Evolutionary conservation across 805 yeast genomes (phyloP), one percentile per base, ranked within the genome.

Genomic region (Hemisphaericaspora nanyangensis): DNA sequence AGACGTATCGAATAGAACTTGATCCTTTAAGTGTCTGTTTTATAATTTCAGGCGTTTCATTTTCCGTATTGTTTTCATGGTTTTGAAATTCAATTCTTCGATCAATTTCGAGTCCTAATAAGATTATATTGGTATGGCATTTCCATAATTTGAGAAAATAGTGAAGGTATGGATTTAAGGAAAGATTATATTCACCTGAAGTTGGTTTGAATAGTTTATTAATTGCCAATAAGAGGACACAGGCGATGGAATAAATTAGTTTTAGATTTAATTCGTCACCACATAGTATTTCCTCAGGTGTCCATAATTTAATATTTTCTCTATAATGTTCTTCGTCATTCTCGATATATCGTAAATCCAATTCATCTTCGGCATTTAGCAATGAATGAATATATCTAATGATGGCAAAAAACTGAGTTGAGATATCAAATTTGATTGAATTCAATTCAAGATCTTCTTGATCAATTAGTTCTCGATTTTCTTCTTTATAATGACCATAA

Each of bases 81-180:
- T 55, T 54, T 36, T 56, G 54, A 37, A 52, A 49, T 36, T 65
- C 71, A 18, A 63, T 45, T 31, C 63, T 52, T 31, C 71, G 52
- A 48, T 68, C 74, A 37, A 65, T 61, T 48, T 80, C 85, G 6
- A 84, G 58, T 0, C 87, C 86, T 6, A 79, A 57, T 7, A 76
- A 56, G 1, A 84, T 69, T 2, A 80, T 68, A 42, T 71, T 72
- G 2, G 89, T 80, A 49, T 79, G 77, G 30, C 76, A 70, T 48
- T 81, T 80, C 91, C 93, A 85, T 5, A 77, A 52, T 34, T 76
- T 75, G 7, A 82, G 60, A 43, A 80, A 74, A 34, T 70, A 66
- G 16, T 74, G 74, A 34, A 79, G 52, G 50, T 80, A 85, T 16
- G 93, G 93, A 50, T 82, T 82, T 36, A 76, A 46, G 16, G 72